Percentiles rank a stretch among this genome's conserved stretches.
Evolutionary conservation across 78 protist species (phyloP).

Genomic region (Dictyostelium firmibasis): DNA sequence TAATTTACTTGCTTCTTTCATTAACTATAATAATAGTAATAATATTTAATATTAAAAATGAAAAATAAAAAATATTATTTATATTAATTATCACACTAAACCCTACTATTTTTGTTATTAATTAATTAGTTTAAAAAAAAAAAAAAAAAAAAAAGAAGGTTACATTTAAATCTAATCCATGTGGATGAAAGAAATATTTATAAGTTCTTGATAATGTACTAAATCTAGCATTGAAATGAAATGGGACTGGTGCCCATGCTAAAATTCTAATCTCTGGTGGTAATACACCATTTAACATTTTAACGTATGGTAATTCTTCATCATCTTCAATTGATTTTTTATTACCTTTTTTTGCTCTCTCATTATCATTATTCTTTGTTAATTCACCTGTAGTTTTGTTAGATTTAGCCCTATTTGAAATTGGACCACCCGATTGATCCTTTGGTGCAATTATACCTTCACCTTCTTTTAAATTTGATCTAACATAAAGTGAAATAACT

Average conservation of each 20-base stretch:
- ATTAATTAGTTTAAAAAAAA: no score
- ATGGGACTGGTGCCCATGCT: constrained; percentile 69
- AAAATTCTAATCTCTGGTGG: constrained; percentile 61
- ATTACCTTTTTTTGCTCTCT: not conserved
- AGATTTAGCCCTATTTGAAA: not conserved
- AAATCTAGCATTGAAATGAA: constrained; percentile 71
- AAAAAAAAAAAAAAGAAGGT: not conserved
- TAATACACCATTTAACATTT: constrained; percentile 70
- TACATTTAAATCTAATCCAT: constrained; percentile 11
- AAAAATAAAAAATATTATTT: no score
- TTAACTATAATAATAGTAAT: not conserved
- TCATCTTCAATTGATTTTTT: not conserved
- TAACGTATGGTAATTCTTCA: constrained; percentile 56
- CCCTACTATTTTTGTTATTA: no score
- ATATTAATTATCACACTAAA: no score
- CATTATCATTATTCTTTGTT: not conserved
- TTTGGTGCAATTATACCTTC: constrained; percentile 31
- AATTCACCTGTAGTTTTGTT: not conserved
- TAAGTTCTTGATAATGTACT: constrained; percentile 71
- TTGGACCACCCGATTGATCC: not conserved
- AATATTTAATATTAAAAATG: not conserved
- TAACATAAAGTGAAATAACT: constrained; percentile 73
- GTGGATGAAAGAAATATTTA: constrained; percentile 56
- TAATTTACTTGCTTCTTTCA: constrained; percentile 66
- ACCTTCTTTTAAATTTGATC: constrained; percentile 63